Evolutionary conservation across 2,329 filamentous ascomycete species (phyloP).

Genomic region (Aspergillus sp.): DNA sequence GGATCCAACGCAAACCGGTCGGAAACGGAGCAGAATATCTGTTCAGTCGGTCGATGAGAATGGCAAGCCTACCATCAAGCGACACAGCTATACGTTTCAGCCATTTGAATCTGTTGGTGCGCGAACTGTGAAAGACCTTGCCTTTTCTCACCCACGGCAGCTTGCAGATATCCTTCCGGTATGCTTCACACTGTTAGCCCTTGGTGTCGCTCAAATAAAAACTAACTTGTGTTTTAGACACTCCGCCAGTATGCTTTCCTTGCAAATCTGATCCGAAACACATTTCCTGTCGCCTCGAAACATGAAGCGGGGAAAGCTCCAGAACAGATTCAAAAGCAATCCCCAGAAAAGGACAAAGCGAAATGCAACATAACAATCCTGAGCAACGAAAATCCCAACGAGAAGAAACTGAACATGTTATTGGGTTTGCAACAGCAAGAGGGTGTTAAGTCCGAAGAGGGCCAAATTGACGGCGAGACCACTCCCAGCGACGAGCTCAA

Average conservation of each 20-base stretch:
- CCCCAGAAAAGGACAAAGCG: conserved; percentile 19
- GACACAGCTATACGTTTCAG: conserved; percentile 51
- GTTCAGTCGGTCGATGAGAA: conserved; percentile 39
- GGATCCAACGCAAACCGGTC: conserved; percentile 32
- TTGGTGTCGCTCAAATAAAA: background rate
- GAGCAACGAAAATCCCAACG: conserved; percentile 48
- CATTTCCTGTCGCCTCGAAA: conserved; percentile 34
- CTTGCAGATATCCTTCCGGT: conserved; percentile 50
- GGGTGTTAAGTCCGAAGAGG: conserved; percentile 8
- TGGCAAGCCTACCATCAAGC: conserved; percentile 34
- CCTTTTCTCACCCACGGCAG: conserved; percentile 52
- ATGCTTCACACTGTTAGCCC: conserved; percentile 18
- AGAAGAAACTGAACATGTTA: conserved; percentile 63
- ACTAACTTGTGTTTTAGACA: conserved; percentile 32
- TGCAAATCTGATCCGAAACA: conserved; percentile 43
- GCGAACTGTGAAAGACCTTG: conserved; percentile 46
- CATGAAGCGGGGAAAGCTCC: conserved; percentile 17
- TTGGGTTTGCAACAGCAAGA: conserved; percentile 30
- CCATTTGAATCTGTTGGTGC: conserved; percentile 47
- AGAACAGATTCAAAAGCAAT: conserved; percentile 12
- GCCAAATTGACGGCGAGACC: conserved; percentile 1
- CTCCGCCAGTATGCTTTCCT: conserved; percentile 51
- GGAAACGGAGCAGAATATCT: conserved; percentile 38
- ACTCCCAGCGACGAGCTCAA: conserved; percentile 33
- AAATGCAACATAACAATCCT: conserved; percentile 29